Conservation (phyloP, 345 rosid species). For the Populus simonii region DNA sequence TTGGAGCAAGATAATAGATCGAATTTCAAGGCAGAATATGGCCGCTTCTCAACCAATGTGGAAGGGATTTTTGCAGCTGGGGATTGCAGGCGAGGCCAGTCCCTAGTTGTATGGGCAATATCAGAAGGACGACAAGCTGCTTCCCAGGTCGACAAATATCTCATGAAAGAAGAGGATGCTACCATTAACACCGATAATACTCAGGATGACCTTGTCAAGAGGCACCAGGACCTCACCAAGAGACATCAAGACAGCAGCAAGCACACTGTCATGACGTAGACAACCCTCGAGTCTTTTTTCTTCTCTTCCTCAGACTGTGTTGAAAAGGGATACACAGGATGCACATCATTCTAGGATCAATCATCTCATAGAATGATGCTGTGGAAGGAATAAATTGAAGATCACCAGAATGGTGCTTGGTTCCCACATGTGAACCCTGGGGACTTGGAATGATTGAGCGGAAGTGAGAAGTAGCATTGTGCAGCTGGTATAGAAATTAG, state of each 20-base stretch:
- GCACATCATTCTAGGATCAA: not conserved
- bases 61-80: constrained; percentile 97
- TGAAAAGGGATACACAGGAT: constrained; percentile 5
- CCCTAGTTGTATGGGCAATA: constrained; percentile 98
- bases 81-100: constrained; percentile 95
- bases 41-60: constrained; percentile 73
- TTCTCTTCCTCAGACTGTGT: not conserved
- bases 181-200: not conserved
- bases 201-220: constrained; percentile 30
- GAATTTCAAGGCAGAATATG: constrained; percentile 91
- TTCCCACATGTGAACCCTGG: not conserved
- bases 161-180: constrained; percentile 34
- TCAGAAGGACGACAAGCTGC: constrained; percentile 98
- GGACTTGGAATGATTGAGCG: not conserved
- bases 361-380: not conserved
- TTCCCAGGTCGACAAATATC: constrained; percentile 73
- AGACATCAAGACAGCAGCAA: constrained; percentile 30
- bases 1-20: constrained; percentile 78
- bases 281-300: not conserved
- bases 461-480: not conserved
- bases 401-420: not conserved
- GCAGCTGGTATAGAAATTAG: constrained; percentile 9
- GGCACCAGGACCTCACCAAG: constrained; percentile 33
- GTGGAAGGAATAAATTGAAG: not conserved
- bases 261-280: constrained; percentile 42